These are phyloP conservation scores for Byssothecium circinans DNA, from an alignment of 2,329 filamentous ascomycete genomes.

Conservation along the genomic window DNA sequence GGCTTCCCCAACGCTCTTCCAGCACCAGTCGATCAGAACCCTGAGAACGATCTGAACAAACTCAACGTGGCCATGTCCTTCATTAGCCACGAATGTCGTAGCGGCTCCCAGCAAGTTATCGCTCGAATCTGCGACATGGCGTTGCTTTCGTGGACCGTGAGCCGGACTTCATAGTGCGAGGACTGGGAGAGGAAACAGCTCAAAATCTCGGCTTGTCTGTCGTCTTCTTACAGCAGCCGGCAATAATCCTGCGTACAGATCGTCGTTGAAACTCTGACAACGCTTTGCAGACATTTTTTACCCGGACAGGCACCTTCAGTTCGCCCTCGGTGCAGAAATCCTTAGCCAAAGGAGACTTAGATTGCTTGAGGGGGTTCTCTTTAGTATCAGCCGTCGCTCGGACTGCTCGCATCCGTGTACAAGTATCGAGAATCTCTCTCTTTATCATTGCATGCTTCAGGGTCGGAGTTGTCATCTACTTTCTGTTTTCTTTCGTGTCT, in stretches of 20 bases:
- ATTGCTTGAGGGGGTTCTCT: too few species aligned
- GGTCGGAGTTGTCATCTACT: conserved; percentile 12
- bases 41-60: conserved; percentile 46
- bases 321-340: too few species aligned
- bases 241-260: background rate
- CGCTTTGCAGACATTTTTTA: too few species aligned
- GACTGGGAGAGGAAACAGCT: background rate
- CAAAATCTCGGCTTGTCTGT: background rate
- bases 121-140: conserved; percentile 54
- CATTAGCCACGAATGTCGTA: conserved; percentile 50
- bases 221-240: background rate
- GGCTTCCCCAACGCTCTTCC: conserved; percentile 49
- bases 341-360: too few species aligned
- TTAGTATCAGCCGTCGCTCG: too few species aligned
- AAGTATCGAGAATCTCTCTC: conserved; percentile 1
- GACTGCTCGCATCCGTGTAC: too few species aligned
- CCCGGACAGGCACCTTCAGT: too few species aligned
- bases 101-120: conserved; percentile 52
- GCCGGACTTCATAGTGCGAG: conserved; percentile 20
- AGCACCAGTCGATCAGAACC: conserved; percentile 26
- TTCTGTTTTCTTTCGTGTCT: conserved; percentile 7
- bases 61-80: conserved; percentile 53
- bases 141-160: conserved; percentile 47
- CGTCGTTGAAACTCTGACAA: too few species aligned
- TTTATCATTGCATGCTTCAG: conserved; percentile 17